Conservation (phyloP, 2,329 filamentous ascomycete genomes). For the Neofusicoccum sp. region DNA sequence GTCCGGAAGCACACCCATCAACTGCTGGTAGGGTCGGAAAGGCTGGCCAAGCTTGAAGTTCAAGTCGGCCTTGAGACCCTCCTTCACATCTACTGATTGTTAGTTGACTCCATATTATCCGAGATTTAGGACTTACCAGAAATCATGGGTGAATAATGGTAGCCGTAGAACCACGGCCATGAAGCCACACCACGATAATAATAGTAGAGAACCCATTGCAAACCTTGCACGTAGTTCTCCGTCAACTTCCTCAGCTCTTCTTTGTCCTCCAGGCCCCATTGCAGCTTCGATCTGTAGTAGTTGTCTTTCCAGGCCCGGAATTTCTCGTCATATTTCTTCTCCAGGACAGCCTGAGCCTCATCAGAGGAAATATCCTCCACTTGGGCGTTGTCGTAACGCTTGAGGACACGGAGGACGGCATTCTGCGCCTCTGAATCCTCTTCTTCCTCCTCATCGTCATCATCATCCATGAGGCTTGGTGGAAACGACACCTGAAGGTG, state of each 20-base stretch:
- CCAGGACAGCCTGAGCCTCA: constrained; percentile 74
- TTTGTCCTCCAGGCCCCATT: constrained; percentile 79
- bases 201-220: constrained; percentile 98
- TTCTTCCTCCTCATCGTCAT: constrained; percentile 62
- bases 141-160: constrained; percentile 97
- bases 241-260: constrained; percentile 77
- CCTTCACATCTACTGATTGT: constrained; percentile 67
- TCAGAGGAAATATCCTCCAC: constrained; percentile 76
- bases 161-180: constrained; percentile 97
- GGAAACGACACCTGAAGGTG: constrained; percentile 65
- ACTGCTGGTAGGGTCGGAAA: constrained; percentile 90
- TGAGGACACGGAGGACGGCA: constrained; percentile 81
- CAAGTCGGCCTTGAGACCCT: constrained; percentile 80
- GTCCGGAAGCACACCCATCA: constrained; percentile 97
- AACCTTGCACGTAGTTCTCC: constrained; percentile 94
- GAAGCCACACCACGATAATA: constrained; percentile 97
- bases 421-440: constrained; percentile 79
- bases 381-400: constrained; percentile 85
- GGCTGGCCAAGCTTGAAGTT: constrained; percentile 93
- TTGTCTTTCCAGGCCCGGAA: constrained; percentile 92
- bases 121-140: constrained; percentile 56
- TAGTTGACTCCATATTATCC: not conserved
- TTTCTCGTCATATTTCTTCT: constrained; percentile 84
- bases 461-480: constrained; percentile 46
- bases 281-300: constrained; percentile 89